phyloP scores from a whole-genome alignment of 352 stramenopile species.

The Thraustochytrium sp. region DNA sequence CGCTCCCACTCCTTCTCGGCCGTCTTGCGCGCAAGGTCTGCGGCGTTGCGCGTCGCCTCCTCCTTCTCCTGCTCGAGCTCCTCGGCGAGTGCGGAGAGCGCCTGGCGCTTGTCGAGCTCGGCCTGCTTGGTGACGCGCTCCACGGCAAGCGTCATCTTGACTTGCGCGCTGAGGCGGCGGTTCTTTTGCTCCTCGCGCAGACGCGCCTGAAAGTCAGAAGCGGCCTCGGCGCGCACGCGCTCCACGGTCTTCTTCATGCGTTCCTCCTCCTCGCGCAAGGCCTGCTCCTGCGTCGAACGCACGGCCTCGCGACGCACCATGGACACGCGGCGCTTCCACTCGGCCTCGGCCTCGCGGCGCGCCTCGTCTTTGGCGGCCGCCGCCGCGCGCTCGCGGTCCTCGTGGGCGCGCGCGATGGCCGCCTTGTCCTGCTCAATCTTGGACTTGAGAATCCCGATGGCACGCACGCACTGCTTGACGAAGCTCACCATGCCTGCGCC shows the following conservation, averaged over 20 bases:
- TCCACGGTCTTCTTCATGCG: neutral
- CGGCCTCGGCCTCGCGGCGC: neutral
- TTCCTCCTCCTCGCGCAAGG: neutral
- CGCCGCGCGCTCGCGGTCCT: neutral
- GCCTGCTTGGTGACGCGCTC: neutral
- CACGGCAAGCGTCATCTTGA: neutral
- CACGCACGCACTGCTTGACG: neutral
- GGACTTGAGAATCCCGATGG: neutral
- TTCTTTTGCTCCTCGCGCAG: slow-evolving; percentile 15
- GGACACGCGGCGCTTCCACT: neutral
- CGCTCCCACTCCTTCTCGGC: slow-evolving; percentile 9
- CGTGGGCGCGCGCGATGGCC: neutral
- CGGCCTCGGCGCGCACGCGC: slow-evolving; percentile 1
- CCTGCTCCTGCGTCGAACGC: neutral
- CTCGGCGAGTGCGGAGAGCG: slow-evolving; percentile 12
- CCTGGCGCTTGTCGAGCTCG: neutral
- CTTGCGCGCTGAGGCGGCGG: neutral
- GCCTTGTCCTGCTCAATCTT: neutral
- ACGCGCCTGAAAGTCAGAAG: neutral
- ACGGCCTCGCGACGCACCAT: slow-evolving; percentile 3
- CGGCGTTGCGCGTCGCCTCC: slow-evolving; percentile 14
- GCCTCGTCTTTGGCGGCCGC: neutral
- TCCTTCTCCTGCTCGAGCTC: slow-evolving; percentile 28
- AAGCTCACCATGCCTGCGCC: neutral
- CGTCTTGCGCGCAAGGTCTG: slow-evolving; percentile 18